phyloP scores from a whole-genome alignment of 768 basidiomycete genomes.

The Sporobolomyces pararoseus region DNA sequence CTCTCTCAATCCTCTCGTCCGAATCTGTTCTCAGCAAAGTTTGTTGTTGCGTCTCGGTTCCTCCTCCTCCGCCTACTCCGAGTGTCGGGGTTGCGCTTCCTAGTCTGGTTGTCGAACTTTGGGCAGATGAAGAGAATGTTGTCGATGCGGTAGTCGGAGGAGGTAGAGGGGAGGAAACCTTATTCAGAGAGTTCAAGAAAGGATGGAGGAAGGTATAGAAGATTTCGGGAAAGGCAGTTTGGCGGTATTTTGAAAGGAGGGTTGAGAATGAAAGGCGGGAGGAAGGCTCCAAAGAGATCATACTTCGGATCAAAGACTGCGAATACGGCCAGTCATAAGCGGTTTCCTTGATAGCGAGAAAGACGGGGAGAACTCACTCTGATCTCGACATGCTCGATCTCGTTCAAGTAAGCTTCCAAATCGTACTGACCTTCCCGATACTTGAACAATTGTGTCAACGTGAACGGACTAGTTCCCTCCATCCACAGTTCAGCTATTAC shows the following conservation, averaged over 20 bases:
- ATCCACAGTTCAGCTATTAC: conserved; percentile 93
- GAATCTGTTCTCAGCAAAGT: conserved; percentile 67
- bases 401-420: conserved; percentile 58
- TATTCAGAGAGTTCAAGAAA: conserved; percentile 76
- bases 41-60: conserved; percentile 19
- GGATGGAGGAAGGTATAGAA: conserved; percentile 94
- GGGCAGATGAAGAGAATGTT: background rate
- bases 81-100: background rate
- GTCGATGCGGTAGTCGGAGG: background rate
- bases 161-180: conserved; percentile 47
- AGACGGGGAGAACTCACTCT: conserved; percentile 58
- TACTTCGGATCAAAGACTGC: conserved; percentile 79
- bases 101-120: background rate
- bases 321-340: conserved; percentile 41
- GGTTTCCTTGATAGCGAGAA: background rate
- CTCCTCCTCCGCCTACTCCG: background rate
- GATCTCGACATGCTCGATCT: conserved; percentile 76
- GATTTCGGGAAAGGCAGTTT: conserved; percentile 77
- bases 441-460: conserved; percentile 89
- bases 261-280: conserved; percentile 76
- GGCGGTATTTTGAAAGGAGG: conserved; percentile 68
- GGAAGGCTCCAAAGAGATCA: conserved; percentile 77
- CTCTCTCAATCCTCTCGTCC: conserved; percentile 74
- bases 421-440: conserved; percentile 77
- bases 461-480: conserved; percentile 89